Evolutionary conservation across 176 grass and related monocot genomes (phyloP).

Genomic region (Aechmea fasciata): DNA sequence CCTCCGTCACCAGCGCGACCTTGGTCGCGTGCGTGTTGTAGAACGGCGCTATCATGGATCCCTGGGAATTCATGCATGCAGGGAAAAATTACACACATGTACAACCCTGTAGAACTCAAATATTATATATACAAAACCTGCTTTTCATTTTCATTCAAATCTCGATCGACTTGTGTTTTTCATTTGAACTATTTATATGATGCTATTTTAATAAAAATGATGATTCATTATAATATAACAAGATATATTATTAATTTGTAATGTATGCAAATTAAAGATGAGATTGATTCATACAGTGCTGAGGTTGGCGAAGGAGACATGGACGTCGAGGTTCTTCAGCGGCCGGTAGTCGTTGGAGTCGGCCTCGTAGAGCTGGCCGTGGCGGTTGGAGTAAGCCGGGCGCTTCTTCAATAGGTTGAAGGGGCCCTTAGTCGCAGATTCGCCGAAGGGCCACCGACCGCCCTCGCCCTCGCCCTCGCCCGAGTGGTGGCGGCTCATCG

Average conservation of each 20-base stretch:
- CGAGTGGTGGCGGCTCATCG: conserved; percentile 34
- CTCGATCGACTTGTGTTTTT: not conserved
- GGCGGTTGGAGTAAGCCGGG: conserved; percentile 41
- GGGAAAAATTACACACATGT: not conserved
- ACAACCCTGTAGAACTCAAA: not conserved
- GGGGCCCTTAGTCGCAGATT: conserved; percentile 16
- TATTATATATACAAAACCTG: not conserved
- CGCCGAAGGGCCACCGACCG: conserved; percentile 28
- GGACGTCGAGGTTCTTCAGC: conserved; percentile 47
- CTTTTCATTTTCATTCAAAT: not conserved
- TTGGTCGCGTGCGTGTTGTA: conserved; percentile 56
- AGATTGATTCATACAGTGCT: conserved; percentile 9
- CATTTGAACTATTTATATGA: not conserved
- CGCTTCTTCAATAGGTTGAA: conserved; percentile 52
- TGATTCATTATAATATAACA: not conserved
- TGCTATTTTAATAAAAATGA: not conserved
- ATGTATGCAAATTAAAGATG: not conserved
- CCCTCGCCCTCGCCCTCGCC: conserved; percentile 32
- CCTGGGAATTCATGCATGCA: conserved; percentile 23
- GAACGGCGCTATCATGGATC: conserved; percentile 60
- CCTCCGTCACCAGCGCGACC: conserved; percentile 37
- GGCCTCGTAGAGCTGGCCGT: conserved; percentile 58
- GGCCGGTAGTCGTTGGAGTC: conserved; percentile 41
- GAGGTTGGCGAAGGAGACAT: conserved; percentile 52
- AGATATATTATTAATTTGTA: not conserved